Evolutionary conservation across 331 rosid species (phyloP), one percentile per base, ranked within the genome.

Genomic region (Stylosanthes scabra): DNA sequence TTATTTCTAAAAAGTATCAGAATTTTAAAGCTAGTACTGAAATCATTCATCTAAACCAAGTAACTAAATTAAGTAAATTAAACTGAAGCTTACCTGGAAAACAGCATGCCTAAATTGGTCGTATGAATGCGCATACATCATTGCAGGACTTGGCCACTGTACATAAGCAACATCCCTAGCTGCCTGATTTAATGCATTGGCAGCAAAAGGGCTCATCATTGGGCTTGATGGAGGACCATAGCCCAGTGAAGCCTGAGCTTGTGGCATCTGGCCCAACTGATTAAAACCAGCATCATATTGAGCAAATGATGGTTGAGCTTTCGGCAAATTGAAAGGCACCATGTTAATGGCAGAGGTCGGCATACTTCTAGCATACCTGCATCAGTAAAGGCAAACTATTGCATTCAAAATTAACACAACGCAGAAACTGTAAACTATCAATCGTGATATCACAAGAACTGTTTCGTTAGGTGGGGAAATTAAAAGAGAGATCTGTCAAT

Each of bases 91-190:
- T 72, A 93, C 97, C 97, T 80, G 98, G 80, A 83, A 87, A 83
- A 88, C 89, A 78, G 89, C 82, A 82, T 90, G 92, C 71, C 97
- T 85, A 78, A 89, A 88, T 60, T 89, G 97, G 69, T 88, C 93
- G 74, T 90, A 88, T 6, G 93, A 85, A 81, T 88, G 93, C 2
- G 90, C 86, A 81, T 93, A 90, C 90, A 86, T 86, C 90, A 90
- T 83, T 10, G 91, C 74, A 82, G 96, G 68, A 80, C 85, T 83
- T 12, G 96, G 88, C 97, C 98, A 93, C 75, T 83, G 98, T 59
- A 71, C 77, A 78, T 86, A 90, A 45, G 83, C 83, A 78, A 86
- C 86, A 42, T 81, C 88, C 34, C 80, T 63, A 55, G 91, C 65
- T 57, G 88, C 59, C 81, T 83, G 97, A 74, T 87, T 88, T 80